Conservation (phyloP, 441 rosid species). For the Manihot esculenta region DNA sequence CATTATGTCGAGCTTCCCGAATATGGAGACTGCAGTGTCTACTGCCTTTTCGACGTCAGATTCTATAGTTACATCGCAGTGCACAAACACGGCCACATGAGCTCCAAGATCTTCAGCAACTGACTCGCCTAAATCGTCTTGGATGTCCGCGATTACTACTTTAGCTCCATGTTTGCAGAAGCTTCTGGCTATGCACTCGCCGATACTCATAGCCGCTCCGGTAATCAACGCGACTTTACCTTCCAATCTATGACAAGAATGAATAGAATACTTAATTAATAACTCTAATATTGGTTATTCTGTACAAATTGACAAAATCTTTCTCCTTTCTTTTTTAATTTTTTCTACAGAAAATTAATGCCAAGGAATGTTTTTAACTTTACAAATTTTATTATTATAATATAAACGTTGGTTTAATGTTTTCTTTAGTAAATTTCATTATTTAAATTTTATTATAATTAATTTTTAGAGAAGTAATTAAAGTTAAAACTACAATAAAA, state of each 20-base stretch:
- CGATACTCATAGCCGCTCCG: background rate
- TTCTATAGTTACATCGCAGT: slow-evolving; percentile 29
- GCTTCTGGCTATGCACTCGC: background rate
- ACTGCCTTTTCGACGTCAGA: slow-evolving; percentile 33
- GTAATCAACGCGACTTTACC: slow-evolving; percentile 10
- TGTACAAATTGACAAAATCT: too few species aligned
- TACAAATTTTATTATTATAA: too few species aligned
- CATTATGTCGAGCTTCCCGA: slow-evolving; percentile 40
- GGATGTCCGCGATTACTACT: slow-evolving; percentile 5
- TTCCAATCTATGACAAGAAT: background rate
- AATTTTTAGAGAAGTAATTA: too few species aligned
- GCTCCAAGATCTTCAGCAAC: background rate
- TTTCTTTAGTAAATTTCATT: too few species aligned
- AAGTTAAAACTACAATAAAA: too few species aligned
- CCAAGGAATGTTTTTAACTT: too few species aligned
- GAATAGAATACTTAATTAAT: too few species aligned
- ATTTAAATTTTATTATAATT: too few species aligned
- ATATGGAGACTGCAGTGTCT: slow-evolving; percentile 27
- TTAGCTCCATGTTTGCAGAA: slow-evolving; percentile 6
- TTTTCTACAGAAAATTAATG: too few species aligned
- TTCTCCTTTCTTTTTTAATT: too few species aligned
- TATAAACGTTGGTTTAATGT: too few species aligned
- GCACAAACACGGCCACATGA: background rate
- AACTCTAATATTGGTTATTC: too few species aligned
- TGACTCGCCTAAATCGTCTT: slow-evolving; percentile 7